Evolutionary conservation across 1,284 basidiomycete genomes (phyloP).

Genomic region (Heliocybe sulcata): DNA sequence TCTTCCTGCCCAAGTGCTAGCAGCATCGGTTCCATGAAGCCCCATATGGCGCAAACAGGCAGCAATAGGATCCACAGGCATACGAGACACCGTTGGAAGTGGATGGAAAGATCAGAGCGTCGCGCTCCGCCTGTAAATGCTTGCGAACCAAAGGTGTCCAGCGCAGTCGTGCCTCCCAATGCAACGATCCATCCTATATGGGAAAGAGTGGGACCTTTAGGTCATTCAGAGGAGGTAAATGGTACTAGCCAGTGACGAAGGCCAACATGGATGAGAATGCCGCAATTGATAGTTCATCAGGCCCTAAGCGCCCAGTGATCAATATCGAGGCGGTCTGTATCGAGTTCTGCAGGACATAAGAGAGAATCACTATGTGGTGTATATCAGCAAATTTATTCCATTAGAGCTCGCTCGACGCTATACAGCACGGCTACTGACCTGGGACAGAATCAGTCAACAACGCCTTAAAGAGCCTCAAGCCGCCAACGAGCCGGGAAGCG

Average conservation of each 20-base stretch:
- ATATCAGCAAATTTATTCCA: not conserved
- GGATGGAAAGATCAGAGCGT: slow-evolving; percentile 56
- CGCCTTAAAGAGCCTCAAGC: slow-evolving; percentile 4
- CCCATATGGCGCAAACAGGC: slow-evolving; percentile 56
- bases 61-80: slow-evolving; percentile 57
- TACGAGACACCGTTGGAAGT: slow-evolving; percentile 61
- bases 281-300: slow-evolving; percentile 59
- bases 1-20: slow-evolving; percentile 55
- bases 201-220: slow-evolving; percentile 38
- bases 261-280: slow-evolving; percentile 73
- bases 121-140: slow-evolving; percentile 57
- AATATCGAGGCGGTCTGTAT: slow-evolving; percentile 59
- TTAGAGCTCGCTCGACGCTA: not conserved
- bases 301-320: slow-evolving; percentile 58
- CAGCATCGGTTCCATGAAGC: slow-evolving; percentile 50
- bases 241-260: slow-evolving; percentile 65
- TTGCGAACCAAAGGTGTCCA: slow-evolving; percentile 72
- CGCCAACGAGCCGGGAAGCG: not conserved
- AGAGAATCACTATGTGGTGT: slow-evolving; percentile 40
- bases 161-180: slow-evolving; percentile 68
- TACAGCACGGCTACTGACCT: slow-evolving; percentile 5
- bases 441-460: slow-evolving; percentile 13
- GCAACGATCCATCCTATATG: slow-evolving; percentile 64
- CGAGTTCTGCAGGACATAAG: slow-evolving; percentile 68
- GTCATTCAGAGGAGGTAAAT: slow-evolving; percentile 12